Evolutionary conservation across 169 alveolate species (phyloP).

Genomic region (Plasmodium inui): DNA sequence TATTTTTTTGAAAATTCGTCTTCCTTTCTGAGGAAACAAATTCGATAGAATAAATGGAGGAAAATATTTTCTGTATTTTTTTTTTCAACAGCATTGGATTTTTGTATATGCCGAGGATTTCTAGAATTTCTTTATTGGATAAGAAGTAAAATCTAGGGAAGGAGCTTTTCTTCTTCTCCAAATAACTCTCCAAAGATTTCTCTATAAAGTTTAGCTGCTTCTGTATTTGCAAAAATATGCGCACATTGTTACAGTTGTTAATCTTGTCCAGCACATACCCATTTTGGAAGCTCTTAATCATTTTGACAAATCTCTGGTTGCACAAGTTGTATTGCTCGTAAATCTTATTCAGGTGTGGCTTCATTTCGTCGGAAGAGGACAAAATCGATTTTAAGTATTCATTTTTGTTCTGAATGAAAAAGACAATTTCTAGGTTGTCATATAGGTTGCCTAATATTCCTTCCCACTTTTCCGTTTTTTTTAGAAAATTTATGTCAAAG

Average conservation of each 20-base stretch:
- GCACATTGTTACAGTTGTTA: conserved; percentile 86
- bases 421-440: conserved; percentile 92
- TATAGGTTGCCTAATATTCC: conserved; percentile 88
- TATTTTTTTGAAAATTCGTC: conserved; percentile 22
- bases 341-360: conserved; percentile 76
- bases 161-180: conserved; percentile 92
- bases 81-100: conserved; percentile 92
- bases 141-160: conserved; percentile 97
- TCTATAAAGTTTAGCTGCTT: conserved; percentile 91
- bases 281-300: conserved; percentile 52
- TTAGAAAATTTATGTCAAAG: conserved; percentile 73
- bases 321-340: conserved; percentile 87
- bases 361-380: conserved; percentile 80
- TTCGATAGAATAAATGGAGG: conserved; percentile 91
- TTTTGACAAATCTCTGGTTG: conserved; percentile 84
- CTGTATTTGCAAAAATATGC: conserved; percentile 82
- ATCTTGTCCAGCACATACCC: conserved; percentile 81
- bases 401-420: conserved; percentile 90
- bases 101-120: conserved; percentile 93
- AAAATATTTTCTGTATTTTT: conserved; percentile 94
- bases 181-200: conserved; percentile 93
- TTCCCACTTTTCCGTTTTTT: conserved; percentile 92
- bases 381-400: conserved; percentile 90
- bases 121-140: conserved; percentile 95
- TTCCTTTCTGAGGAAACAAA: conserved; percentile 79